Evolutionary conservation across 2,329 filamentous ascomycete species (phyloP).

Genomic region (Epicoccum sorghinum): DNA sequence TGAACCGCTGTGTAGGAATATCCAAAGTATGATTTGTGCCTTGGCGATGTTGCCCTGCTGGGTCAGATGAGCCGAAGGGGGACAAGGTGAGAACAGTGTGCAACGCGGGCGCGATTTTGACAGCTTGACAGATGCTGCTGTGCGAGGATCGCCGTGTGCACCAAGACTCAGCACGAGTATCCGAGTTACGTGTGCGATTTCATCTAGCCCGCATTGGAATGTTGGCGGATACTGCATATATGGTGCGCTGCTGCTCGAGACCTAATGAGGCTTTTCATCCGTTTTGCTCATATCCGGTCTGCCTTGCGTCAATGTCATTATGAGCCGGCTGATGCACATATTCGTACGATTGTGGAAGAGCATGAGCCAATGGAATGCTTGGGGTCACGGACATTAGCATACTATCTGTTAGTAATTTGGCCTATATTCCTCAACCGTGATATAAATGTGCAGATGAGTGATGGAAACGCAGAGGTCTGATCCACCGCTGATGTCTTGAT

Average conservation of each 20-base stretch:
- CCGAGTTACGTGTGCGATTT: not conserved
- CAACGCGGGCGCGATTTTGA: slow-evolving; percentile 21
- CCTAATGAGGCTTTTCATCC: not conserved
- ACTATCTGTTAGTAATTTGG: no score
- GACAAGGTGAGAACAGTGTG: slow-evolving; percentile 1
- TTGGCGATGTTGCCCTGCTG: slow-evolving; percentile 11
- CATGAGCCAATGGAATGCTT: no score
- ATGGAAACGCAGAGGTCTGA: no score
- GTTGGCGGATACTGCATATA: not conserved
- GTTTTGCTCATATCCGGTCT: not conserved
- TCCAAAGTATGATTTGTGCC: not conserved
- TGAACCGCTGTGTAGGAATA: not conserved
- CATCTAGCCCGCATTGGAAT: no score
- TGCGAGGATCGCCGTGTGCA: slow-evolving; percentile 20
- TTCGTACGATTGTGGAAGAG: no score
- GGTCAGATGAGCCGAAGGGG: slow-evolving; percentile 21
- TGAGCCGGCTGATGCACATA: no score
- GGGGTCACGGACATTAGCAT: no score
- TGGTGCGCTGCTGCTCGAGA: not conserved
- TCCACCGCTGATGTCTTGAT: no score
- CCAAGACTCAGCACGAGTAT: not conserved
- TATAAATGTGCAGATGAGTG: no score
- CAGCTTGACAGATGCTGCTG: slow-evolving; percentile 34
- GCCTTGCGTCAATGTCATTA: no score
- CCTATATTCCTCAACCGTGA: no score